Conservation (phyloP, 2,329 filamentous ascomycete species). For the Lasiodiplodia sp. region DNA sequence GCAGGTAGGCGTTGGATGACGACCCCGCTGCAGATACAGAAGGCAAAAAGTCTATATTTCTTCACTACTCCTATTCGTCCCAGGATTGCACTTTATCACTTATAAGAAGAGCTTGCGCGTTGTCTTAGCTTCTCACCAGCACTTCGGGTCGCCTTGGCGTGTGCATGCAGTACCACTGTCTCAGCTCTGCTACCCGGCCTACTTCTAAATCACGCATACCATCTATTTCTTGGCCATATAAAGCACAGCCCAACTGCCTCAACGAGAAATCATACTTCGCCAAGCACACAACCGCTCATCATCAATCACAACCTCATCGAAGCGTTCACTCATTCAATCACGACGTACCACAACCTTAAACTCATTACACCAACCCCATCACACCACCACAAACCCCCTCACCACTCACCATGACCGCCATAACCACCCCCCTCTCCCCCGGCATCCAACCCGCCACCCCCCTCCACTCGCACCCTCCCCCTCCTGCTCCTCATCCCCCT, state of each 20-base stretch:
- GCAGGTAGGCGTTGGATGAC: not conserved
- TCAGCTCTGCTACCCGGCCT: not conserved
- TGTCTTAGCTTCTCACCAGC: not conserved
- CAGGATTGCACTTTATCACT: not conserved
- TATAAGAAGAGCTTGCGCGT: slow-evolving; percentile 1
- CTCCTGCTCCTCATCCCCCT: not conserved
- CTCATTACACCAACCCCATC: no score
- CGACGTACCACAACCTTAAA: no score
- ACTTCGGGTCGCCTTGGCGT: not conserved
- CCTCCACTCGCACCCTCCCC: no score
- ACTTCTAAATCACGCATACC: not conserved
- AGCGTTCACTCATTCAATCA: no score
- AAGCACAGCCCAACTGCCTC: not conserved
- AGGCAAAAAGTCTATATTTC: not conserved
- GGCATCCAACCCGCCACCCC: no score
- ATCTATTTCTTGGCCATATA: not conserved
- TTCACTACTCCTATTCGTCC: not conserved
- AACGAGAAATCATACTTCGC: not conserved
- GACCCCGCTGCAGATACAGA: not conserved
- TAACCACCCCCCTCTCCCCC: no score
- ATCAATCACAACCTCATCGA: no score
- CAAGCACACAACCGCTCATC: no score
- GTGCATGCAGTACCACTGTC: slow-evolving; percentile 8
- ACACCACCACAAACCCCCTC: no score
- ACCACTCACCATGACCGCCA: no score